These are phyloP conservation scores for Hypomontagnella submonticulosa DNA, from an alignment of 495 filamentous ascomycete species.

Conservation along the genomic window DNA sequence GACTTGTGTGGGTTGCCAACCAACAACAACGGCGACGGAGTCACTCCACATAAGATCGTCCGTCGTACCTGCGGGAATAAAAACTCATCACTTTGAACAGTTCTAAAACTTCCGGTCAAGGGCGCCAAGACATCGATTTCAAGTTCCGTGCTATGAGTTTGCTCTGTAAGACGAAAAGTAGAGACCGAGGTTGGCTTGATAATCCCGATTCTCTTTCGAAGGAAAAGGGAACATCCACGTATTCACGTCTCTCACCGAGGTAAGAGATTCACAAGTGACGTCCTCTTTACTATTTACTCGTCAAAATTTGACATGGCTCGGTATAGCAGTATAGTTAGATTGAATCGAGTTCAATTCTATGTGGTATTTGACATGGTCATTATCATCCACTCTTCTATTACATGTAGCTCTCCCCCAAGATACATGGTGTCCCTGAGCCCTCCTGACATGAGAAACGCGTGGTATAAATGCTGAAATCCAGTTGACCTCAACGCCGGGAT, in stretches of 20 bases:
- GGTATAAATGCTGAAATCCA: slow-evolving; percentile 31
- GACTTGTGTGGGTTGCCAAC: slow-evolving; percentile 1
- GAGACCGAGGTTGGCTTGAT: slow-evolving; percentile 7
- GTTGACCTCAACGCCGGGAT: slow-evolving; percentile 19
- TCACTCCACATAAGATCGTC: slow-evolving; percentile 29
- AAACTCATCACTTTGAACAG: slow-evolving; percentile 5
- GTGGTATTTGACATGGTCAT: slow-evolving; percentile 18
- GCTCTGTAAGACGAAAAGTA: slow-evolving; percentile 9
- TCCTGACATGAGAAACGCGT: slow-evolving; percentile 26
- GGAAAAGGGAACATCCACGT: slow-evolving; percentile 8
- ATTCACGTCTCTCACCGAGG: neutral
- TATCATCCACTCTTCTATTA: slow-evolving; percentile 31
- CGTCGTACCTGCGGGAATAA: slow-evolving; percentile 7
- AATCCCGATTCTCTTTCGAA: slow-evolving; percentile 7
- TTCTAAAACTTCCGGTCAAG: neutral
- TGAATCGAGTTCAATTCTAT: slow-evolving; percentile 20
- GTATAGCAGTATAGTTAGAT: slow-evolving; percentile 2
- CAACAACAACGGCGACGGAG: neutral
- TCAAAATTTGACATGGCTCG: neutral
- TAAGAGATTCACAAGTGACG: neutral
- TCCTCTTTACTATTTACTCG: neutral
- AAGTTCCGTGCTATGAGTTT: slow-evolving; percentile 13
- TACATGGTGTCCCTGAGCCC: neutral
- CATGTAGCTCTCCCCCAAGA: neutral
- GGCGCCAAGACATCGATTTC: neutral